Evolutionary conservation across 495 filamentous ascomycete genomes (phyloP).

Genomic region (Podospora sp.): DNA sequence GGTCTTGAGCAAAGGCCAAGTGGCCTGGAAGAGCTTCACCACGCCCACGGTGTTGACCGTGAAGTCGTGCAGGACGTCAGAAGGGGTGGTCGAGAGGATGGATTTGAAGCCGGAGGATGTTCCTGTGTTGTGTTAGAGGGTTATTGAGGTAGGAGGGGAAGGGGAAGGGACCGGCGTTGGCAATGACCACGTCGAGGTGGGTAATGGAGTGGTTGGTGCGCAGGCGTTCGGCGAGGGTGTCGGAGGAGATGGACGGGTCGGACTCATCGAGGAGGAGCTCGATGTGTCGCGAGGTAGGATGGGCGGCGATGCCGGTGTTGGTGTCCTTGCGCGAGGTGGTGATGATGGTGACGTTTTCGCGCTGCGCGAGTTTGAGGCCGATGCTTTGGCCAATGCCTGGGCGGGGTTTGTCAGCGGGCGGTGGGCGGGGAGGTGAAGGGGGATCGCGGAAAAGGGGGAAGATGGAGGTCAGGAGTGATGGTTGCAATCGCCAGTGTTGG

Average conservation of each 20-base stretch:
- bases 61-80: conserved; percentile 30
- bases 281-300: conserved; percentile 39
- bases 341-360: conserved; percentile 52
- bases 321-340: conserved; percentile 46
- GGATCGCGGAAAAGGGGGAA: background rate
- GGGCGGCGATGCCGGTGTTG: conserved; percentile 33
- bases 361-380: conserved; percentile 40
- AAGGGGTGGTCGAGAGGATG: conserved; percentile 18
- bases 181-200: conserved; percentile 53
- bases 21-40: conserved; percentile 34
- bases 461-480: background rate
- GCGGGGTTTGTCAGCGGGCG: conserved; percentile 1
- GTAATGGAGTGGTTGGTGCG: conserved; percentile 30
- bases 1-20: conserved; percentile 32
- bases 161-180: conserved; percentile 45
- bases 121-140: conserved; percentile 5
- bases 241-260: conserved; percentile 32
- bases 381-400: conserved; percentile 54
- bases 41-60: conserved; percentile 37
- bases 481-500: too few species aligned
- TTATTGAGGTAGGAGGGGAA: background rate
- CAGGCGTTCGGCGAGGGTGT: conserved; percentile 33
- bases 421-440: background rate
- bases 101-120: conserved; percentile 29
- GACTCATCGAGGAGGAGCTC: conserved; percentile 37